Evolutionary conservation across 352 stramenopile genomes (phyloP).

Genomic region (Pseudoperonospora humuli): DNA sequence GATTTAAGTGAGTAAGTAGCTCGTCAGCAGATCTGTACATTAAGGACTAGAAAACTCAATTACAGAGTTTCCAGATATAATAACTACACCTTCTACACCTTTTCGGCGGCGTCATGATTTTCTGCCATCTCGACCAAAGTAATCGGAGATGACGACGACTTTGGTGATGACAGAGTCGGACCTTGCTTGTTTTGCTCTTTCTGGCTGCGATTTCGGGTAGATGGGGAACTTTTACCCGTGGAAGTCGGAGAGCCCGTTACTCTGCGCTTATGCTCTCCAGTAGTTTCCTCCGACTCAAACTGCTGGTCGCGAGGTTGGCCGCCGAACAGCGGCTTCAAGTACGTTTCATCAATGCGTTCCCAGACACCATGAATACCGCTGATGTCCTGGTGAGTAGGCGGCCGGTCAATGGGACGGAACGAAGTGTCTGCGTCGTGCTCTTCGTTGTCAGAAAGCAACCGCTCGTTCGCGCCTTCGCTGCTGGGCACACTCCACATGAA

Average conservation of each 20-base stretch:
- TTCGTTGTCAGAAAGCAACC: conserved; percentile 45
- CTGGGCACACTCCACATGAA: neutral
- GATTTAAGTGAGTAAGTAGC: too few relatives aligned
- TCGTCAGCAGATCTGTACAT: too few relatives aligned
- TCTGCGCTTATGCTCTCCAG: conserved; percentile 16
- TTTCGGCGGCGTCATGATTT: conserved; percentile 35
- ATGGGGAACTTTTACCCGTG: neutral
- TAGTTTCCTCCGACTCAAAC: conserved; percentile 11
- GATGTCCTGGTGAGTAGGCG: conserved; percentile 20
- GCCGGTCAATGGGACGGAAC: conserved; percentile 32
- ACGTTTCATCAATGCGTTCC: conserved; percentile 60
- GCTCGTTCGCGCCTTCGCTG: conserved; percentile 41
- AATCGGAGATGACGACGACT: conserved; percentile 16
- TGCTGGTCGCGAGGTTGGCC: conserved; percentile 28
- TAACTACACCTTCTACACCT: too few relatives aligned
- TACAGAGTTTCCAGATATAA: too few relatives aligned
- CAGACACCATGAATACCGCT: conserved; percentile 55
- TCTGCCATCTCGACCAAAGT: conserved; percentile 52
- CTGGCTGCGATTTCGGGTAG: conserved; percentile 3
- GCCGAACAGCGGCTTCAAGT: conserved; percentile 67
- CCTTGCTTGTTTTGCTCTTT: conserved; percentile 8
- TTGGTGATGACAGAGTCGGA: conserved; percentile 8
- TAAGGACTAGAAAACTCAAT: too few relatives aligned
- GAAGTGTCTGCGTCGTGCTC: conserved; percentile 43
- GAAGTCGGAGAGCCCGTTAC: conserved; percentile 9